These are phyloP conservation scores for Mycena belliarum DNA, from an alignment of 768 basidiomycete genomes.

Conservation along the genomic window DNA sequence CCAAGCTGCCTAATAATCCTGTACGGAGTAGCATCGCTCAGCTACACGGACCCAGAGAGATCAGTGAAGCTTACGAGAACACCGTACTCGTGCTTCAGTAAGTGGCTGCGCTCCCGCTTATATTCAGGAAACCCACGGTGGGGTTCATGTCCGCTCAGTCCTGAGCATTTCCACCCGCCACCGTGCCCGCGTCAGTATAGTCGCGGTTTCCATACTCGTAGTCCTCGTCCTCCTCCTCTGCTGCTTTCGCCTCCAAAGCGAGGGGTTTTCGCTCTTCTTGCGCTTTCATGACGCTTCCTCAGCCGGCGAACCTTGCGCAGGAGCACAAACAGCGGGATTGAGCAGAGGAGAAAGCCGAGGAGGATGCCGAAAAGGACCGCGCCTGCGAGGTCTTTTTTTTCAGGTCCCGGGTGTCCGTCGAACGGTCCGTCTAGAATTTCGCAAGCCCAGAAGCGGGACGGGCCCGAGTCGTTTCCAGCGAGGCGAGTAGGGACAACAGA, in stretches of 20 bases:
- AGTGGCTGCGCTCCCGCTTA: not conserved
- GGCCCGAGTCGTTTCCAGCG: not conserved
- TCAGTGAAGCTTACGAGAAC: not conserved
- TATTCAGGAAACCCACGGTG: conserved; percentile 1
- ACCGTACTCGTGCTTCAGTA: conserved; percentile 2
- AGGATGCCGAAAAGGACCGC: not conserved
- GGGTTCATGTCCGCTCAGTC: not conserved
- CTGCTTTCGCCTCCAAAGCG: no score
- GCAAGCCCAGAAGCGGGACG: conserved; percentile 5
- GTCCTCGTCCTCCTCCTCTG: no score
- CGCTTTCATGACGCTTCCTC: not conserved
- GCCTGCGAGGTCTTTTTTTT: not conserved
- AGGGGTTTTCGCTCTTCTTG: no score
- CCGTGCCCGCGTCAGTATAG: no score
- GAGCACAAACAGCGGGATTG: conserved; percentile 4
- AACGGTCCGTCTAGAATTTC: conserved; percentile 2
- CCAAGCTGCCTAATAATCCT: not conserved
- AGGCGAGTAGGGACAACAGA: not conserved
- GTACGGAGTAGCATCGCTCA: not conserved
- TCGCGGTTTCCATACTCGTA: no score
- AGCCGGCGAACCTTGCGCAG: conserved; percentile 5
- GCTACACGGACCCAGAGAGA: not conserved
- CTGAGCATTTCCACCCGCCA: not conserved
- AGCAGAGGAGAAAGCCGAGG: conserved; percentile 8
- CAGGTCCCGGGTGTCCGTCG: not conserved